A percentile compares a stretch with the other conserved stretches of the same genome.
phyloP scores from a whole-genome alignment of 371 early-diverging fungal genomes.

The Gilbertella persicaria region DNA sequence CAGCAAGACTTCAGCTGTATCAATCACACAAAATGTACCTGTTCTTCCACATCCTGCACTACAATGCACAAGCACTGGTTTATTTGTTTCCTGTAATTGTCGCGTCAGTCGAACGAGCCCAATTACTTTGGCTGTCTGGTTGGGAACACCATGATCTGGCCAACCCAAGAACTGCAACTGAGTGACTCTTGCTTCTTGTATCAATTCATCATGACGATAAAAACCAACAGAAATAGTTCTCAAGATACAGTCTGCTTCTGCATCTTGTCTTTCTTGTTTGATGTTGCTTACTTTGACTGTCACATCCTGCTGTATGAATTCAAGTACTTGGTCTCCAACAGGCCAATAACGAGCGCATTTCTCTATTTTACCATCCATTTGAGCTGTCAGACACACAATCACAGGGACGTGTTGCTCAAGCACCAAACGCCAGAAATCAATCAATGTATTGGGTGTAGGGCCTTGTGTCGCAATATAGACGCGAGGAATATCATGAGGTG shows the following conservation, averaged over 20 bases:
- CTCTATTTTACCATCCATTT: slow-evolving; percentile 64
- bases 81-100: slow-evolving; percentile 21
- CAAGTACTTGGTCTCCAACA: slow-evolving; percentile 12
- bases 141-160: slow-evolving; percentile 88
- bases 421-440: slow-evolving; percentile 92
- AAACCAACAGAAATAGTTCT: slow-evolving; percentile 11
- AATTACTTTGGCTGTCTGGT: slow-evolving; percentile 43
- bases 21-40: slow-evolving; percentile 84
- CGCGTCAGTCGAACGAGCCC: slow-evolving; percentile 44
- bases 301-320: slow-evolving; percentile 4
- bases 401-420: slow-evolving; percentile 71
- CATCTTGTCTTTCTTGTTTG: slow-evolving; percentile 7
- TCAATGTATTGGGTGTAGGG: slow-evolving; percentile 73
- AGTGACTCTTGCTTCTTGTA: slow-evolving; percentile 40
- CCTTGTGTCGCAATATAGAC: slow-evolving; percentile 92
- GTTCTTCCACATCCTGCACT: slow-evolving; percentile 98
- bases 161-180: slow-evolving; percentile 85
- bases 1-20: slow-evolving; percentile 19
- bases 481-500: slow-evolving; percentile 37
- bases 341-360: slow-evolving; percentile 89
- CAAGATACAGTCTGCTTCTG: slow-evolving; percentile 12
- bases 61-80: slow-evolving; percentile 75
- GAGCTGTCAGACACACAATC: slow-evolving; percentile 88
- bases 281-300: slow-evolving; percentile 9
- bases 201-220: slow-evolving; percentile 18